phyloP scores from a whole-genome alignment of 805 yeast species.

The Lipomyces yamadae region DNA sequence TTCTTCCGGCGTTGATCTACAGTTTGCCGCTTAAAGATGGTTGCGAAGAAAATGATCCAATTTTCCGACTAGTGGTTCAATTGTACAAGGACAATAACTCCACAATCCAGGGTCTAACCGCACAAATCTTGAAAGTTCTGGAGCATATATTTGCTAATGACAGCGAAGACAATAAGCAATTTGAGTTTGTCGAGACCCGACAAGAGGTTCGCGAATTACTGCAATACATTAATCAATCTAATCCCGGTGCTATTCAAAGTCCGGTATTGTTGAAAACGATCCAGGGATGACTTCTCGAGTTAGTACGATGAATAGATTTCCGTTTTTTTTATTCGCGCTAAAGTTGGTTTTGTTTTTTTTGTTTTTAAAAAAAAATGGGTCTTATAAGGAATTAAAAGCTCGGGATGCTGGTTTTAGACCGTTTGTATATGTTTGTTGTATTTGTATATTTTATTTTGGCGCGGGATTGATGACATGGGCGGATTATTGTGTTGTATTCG shows the following conservation, averaged over 20 bases:
- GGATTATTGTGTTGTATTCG: too few relatives aligned
- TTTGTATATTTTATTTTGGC: neutral
- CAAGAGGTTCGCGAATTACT: conserved; percentile 69
- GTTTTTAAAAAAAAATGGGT: too few relatives aligned
- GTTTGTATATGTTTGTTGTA: too few relatives aligned
- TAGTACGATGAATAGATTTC: neutral
- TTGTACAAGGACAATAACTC: conserved; percentile 66
- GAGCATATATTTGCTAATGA: conserved; percentile 75
- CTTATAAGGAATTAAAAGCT: too few relatives aligned
- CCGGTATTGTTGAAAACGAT: conserved; percentile 14
- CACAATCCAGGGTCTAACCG: conserved; percentile 48
- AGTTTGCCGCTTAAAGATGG: conserved; percentile 88
- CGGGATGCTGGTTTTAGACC: too few relatives aligned
- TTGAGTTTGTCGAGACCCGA: conserved; percentile 70
- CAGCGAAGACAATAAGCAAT: conserved; percentile 77
- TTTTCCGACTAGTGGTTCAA: conserved; percentile 74
- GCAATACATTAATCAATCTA: conserved; percentile 70
- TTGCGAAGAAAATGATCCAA: conserved; percentile 90
- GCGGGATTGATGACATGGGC: too few relatives aligned
- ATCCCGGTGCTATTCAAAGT: conserved; percentile 52
- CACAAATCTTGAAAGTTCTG: conserved; percentile 65
- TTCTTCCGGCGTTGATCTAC: conserved; percentile 71
- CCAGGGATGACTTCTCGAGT: neutral
- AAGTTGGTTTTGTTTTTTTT: too few relatives aligned
- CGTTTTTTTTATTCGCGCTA: too few relatives aligned